These are phyloP conservation scores for Amphichorda felina DNA, from an alignment of 2,329 filamentous ascomycete species.

Conservation along the genomic window DNA sequence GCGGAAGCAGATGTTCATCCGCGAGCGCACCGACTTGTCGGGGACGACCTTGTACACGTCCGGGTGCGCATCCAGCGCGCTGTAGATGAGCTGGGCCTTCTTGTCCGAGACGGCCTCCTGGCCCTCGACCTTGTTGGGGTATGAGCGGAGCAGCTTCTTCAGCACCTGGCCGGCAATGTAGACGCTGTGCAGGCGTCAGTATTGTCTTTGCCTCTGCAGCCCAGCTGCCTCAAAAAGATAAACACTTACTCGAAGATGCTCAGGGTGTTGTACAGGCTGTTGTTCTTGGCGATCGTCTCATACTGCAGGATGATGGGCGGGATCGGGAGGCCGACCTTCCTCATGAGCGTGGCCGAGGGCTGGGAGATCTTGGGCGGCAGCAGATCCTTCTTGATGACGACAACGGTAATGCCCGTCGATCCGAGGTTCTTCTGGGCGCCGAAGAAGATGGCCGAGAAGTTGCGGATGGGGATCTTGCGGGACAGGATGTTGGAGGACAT, in stretches of 20 bases:
- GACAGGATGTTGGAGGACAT: constrained; percentile 94
- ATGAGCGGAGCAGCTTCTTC: constrained; percentile 55
- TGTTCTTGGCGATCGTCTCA: constrained; percentile 79
- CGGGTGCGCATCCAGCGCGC: constrained; percentile 60
- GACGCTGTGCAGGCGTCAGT: constrained; percentile 37
- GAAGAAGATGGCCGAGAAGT: constrained; percentile 80
- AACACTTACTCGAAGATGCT: constrained; percentile 74
- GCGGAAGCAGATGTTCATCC: constrained; percentile 95
- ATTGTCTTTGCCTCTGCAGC: too few relatives aligned
- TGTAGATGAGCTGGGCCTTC: constrained; percentile 71
- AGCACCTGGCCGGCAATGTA: constrained; percentile 87
- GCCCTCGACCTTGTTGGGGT: constrained; percentile 58
- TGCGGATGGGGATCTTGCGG: constrained; percentile 60
- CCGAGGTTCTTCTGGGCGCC: constrained; percentile 94
- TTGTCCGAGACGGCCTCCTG: constrained; percentile 62
- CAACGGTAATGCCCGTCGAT: constrained; percentile 73
- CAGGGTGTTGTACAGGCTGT: constrained; percentile 90
- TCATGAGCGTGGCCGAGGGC: constrained; percentile 56
- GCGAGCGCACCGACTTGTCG: constrained; percentile 60
- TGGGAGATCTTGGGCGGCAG: constrained; percentile 56
- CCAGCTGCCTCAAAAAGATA: too few relatives aligned
- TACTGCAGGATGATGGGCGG: constrained; percentile 74
- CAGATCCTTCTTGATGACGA: constrained; percentile 71
- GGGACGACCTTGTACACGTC: constrained; percentile 69
- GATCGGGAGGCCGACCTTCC: constrained; percentile 64